phyloP scores from a whole-genome alignment of 2,329 filamentous ascomycete species.

The Pestalotiopsis sp. region DNA sequence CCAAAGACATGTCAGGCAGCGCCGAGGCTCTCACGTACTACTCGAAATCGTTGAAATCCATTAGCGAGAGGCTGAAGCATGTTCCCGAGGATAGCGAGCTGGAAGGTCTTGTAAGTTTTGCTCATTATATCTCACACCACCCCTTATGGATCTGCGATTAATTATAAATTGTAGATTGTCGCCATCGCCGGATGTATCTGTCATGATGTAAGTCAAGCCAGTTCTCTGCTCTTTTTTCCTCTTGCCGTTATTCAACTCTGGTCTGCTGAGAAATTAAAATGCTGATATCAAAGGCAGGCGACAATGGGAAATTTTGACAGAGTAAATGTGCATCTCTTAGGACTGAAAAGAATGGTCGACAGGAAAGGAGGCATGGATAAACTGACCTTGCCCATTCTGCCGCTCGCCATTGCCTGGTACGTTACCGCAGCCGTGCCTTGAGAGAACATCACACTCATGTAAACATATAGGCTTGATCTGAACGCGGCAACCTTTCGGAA shows the following conservation, averaged over 20 bases:
- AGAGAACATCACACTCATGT: not conserved
- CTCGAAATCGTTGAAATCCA: constrained; percentile 22
- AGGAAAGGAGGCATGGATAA: constrained; percentile 23
- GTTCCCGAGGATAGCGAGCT: constrained; percentile 17
- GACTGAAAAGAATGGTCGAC: constrained; percentile 24
- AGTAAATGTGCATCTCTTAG: constrained; percentile 22
- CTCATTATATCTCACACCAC: not conserved
- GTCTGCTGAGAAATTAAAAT: constrained; percentile 2
- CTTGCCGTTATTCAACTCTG: not conserved
- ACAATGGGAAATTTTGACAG: constrained; percentile 25
- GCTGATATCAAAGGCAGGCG: constrained; percentile 12
- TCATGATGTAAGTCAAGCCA: constrained; percentile 22
- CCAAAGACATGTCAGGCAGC: constrained; percentile 15
- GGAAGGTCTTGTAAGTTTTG: constrained; percentile 19
- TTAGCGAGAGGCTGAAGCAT: constrained; percentile 20
- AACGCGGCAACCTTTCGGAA: constrained; percentile 25
- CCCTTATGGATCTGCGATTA: too few species aligned
- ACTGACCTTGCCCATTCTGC: constrained; percentile 22
- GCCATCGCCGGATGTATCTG: constrained; percentile 27
- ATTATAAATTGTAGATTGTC: constrained; percentile 11
- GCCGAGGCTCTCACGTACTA: constrained; percentile 27
- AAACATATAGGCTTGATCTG: constrained; percentile 23
- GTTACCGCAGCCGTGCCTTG: not conserved
- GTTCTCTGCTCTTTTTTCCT: not conserved
- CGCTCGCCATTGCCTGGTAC: constrained; percentile 28